Base-by-base conservation (phyloP, 129 eudicot genomes). In the Escallonia herrerae region DNA sequence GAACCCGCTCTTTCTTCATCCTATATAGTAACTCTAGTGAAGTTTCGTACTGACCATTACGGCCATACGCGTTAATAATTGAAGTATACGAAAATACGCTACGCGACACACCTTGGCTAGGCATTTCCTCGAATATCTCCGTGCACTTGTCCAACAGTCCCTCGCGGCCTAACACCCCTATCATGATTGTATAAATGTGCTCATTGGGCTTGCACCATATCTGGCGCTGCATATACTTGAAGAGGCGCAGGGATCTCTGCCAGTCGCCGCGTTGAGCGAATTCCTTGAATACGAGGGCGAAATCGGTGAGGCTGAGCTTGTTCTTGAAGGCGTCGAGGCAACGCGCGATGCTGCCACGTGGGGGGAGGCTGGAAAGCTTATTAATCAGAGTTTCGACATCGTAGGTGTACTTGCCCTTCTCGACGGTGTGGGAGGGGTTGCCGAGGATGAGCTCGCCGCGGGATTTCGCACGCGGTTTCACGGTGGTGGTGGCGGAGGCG, bases 121-220 rank as follows among this genome's bases (percentile, higher is more conserved):
- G 78, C 97, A 91, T 91, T 75, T 85, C 96, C 3, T 87, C 97
- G 38, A 91, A 91, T 66, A 91, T 82, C 74, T 91, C 97, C n/a
- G 63, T 63, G 43, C 91, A 78, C 54, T 91, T 91, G 61, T 91
- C 97, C 7, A 91, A 74, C 56, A 91, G 73, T n/a, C 96, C 96
- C 56, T 91, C 97, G 5, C 97, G 84, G 3, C 97, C 97, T 8
- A 91, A 68, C 44, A 91, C 84, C 2, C 96, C 88, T 3, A 91
- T 84, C 3, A 91, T 73, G 13, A 91, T 75, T 0, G 97, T 85
- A 57, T 91, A 91, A 13, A 91, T 91, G 59, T 87, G 86, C 56
- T 91, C 97, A 46, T 87, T 91, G 0, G 97, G 97, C 70, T 88
- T 91, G 41, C 95, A 87, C 97, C 97, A 91, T 15, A 83, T 74